Conservation (phyloP, 352 stramenopile species). For the Pythium chondricola region DNA sequence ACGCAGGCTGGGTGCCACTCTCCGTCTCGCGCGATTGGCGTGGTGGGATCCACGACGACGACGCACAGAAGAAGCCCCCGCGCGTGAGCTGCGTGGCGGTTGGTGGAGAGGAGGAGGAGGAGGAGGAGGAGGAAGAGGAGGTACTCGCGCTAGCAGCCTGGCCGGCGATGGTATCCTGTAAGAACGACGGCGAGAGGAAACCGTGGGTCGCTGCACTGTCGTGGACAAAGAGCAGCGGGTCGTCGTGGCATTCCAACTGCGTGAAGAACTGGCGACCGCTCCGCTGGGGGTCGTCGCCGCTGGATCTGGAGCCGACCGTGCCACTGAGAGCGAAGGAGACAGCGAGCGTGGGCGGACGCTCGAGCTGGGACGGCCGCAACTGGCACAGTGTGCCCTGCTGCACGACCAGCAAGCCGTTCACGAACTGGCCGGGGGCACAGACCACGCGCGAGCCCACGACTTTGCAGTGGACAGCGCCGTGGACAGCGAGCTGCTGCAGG, state of each 20-base stretch:
- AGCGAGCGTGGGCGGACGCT: constrained; percentile 34
- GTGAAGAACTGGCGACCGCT: constrained; percentile 41
- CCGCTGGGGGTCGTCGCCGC: constrained; percentile 11
- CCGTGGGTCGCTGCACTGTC: constrained; percentile 46
- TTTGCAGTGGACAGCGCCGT: constrained; percentile 31
- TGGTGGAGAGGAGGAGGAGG: no score
- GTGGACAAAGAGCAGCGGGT: constrained; percentile 39
- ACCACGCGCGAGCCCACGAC: constrained; percentile 44
- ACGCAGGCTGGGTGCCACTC: constrained; percentile 6
- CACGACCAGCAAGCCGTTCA: constrained; percentile 50
- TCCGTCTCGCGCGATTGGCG: constrained; percentile 21
- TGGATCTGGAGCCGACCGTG: constrained; percentile 18
- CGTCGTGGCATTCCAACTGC: constrained; percentile 39
- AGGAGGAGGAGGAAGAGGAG: no score
- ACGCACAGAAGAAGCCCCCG: constrained; percentile 44
- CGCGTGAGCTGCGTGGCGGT: constrained; percentile 13
- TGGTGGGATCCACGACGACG: constrained; percentile 45
- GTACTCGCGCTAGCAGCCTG: neutral
- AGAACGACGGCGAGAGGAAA: constrained; percentile 37
- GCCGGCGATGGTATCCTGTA: no score
- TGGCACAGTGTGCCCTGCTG: constrained; percentile 43
- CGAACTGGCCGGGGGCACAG: constrained; percentile 43
- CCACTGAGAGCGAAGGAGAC: constrained; percentile 46
- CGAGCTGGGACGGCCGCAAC: constrained; percentile 32
- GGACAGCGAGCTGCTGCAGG: constrained; percentile 10